A percentile compares a stretch with the other conserved stretches of the same genome.
These are phyloP conservation scores for Trichoderma oligosporum DNA, from an alignment of 2,329 filamentous ascomycete genomes.

Conservation along the genomic window DNA sequence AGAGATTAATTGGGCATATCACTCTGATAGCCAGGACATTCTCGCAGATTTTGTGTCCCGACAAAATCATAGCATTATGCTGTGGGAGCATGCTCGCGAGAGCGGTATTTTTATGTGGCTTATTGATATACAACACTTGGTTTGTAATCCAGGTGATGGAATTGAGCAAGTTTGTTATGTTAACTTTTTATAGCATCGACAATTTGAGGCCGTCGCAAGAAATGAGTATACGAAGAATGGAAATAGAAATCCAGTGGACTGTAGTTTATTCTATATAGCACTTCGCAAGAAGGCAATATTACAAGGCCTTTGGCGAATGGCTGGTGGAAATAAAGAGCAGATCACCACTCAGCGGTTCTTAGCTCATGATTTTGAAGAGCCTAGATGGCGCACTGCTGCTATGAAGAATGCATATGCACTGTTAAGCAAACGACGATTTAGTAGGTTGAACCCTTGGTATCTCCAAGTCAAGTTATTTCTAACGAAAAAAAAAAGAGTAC, in stretches of 20 bases:
- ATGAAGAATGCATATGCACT: conserved; percentile 96
- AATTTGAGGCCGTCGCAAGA: conserved; percentile 86
- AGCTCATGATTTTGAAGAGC: conserved; percentile 84
- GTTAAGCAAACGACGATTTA: conserved; percentile 83
- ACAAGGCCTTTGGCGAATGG: conserved; percentile 91
- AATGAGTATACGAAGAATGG: conserved; percentile 91
- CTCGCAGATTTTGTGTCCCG: conserved; percentile 75
- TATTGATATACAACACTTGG: conserved; percentile 69
- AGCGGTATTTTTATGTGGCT: conserved; percentile 96
- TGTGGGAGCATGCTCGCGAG: conserved; percentile 81
- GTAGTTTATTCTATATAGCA: conserved; percentile 86
- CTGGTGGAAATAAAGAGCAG: conserved; percentile 84
- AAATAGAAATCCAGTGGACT: conserved; percentile 84
- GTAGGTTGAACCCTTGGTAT: conserved; percentile 38
- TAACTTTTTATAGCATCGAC: conserved; percentile 40
- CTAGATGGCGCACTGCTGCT: conserved; percentile 82
- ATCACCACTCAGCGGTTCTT: conserved; percentile 72
- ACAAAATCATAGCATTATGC: conserved; percentile 73
- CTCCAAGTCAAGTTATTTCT: background rate
- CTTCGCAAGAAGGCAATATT: conserved; percentile 87
- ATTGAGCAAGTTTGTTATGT: conserved; percentile 13
- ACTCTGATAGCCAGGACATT: conserved; percentile 84
- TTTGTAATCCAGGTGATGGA: conserved; percentile 42
- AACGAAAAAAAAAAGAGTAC: conserved; percentile 58
- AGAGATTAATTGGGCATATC: conserved; percentile 82